Conservation (phyloP, 129 eudicot species). For the Silybum marianum region DNA sequence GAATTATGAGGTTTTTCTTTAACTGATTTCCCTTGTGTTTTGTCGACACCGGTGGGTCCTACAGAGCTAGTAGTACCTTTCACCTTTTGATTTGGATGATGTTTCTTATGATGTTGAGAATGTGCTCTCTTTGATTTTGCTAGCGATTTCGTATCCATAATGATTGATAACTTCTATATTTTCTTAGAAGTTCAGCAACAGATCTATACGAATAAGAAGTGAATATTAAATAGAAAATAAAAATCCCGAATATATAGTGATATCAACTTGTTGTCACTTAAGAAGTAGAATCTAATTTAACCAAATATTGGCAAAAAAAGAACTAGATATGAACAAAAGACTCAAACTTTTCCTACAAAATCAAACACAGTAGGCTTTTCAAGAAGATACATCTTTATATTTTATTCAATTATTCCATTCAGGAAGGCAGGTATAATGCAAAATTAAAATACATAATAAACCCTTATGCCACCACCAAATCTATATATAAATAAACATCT, state of each 20-base stretch:
- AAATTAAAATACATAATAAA: not conserved
- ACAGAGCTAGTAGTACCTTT: conserved; percentile 45
- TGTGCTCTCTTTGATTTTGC: conserved; percentile 97
- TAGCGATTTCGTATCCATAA: conserved; percentile 83
- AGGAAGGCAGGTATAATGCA: not conserved
- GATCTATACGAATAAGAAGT: not conserved
- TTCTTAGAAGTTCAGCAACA: conserved; percentile 9
- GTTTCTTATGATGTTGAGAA: conserved; percentile 69
- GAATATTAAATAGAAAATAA: not conserved
- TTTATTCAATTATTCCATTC: not conserved
- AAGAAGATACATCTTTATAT: not conserved
- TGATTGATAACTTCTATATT: conserved; percentile 1
- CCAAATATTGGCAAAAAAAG: not conserved
- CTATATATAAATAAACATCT: not conserved
- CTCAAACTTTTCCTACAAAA: not conserved
- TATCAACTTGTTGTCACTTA: not conserved
- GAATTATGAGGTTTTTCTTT: conserved; percentile 35
- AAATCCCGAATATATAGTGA: not conserved
- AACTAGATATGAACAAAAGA: not conserved
- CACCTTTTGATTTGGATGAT: conserved; percentile 53
- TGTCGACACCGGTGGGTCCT: conserved; percentile 29
- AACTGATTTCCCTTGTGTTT: conserved; percentile 39
- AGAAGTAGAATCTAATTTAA: not conserved
- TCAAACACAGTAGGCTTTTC: too few relatives aligned
- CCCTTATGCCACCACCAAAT: conserved; percentile 14